Conservation (phyloP, 164 flowering plant genomes). For the Liriodendron chinense region DNA sequence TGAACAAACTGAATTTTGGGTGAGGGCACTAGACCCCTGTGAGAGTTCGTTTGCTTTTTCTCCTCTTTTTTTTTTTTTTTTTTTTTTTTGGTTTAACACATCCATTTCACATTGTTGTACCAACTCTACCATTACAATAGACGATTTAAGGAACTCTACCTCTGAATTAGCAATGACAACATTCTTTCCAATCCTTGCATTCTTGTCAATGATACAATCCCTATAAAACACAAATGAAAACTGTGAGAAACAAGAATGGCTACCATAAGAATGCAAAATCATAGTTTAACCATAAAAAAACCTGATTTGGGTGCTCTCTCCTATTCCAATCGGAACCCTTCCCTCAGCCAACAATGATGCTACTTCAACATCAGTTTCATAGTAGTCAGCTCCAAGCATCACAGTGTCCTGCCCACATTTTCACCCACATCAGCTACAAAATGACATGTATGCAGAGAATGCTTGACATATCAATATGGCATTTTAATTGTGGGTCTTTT, state of each 20-base stretch:
- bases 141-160: conserved; percentile 32
- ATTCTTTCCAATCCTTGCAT: conserved; percentile 87
- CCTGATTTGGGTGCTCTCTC: conserved; percentile 87
- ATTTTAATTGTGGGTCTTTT: too few species aligned
- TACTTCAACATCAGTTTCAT: conserved; percentile 73
- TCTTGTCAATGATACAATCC: conserved; percentile 88
- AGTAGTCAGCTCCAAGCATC: conserved; percentile 95
- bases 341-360: conserved; percentile 75
- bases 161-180: conserved; percentile 77
- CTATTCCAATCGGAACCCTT: conserved; percentile 85
- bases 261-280: not conserved
- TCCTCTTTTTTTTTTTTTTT: too few species aligned
- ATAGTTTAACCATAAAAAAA: conserved; percentile 13
- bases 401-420: conserved; percentile 71
- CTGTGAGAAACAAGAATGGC: conserved; percentile 6
- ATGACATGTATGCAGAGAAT: not conserved
- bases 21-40: too few species aligned
- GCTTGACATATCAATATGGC: too few species aligned
- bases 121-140: not conserved
- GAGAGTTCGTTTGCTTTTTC: too few species aligned
- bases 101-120: not conserved
- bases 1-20: too few species aligned
- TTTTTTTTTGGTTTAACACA: not conserved
- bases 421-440: not conserved
- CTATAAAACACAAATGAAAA: conserved; percentile 31